Percentiles rank a stretch among this genome's conserved stretches.
phyloP scores from a whole-genome alignment of 371 early-diverging fungal genomes.

The Actinomucor elegans region DNA sequence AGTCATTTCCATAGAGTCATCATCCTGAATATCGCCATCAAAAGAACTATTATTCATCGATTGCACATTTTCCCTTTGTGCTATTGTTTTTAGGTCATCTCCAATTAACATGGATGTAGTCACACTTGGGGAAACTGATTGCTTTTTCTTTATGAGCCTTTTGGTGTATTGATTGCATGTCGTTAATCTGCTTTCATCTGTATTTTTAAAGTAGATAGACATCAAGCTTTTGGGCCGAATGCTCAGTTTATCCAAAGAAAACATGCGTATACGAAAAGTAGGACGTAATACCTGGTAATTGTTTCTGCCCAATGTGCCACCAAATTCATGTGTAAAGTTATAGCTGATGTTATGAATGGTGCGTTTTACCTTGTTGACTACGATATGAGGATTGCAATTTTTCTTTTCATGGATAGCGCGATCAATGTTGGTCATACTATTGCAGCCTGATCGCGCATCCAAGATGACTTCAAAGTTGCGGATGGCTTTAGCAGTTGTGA shows the following conservation, averaged over 20 bases:
- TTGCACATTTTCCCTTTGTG: no score
- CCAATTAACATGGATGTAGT: no score
- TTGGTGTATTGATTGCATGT: no score
- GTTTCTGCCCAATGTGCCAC: neutral
- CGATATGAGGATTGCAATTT: neutral
- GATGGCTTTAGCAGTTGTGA: neutral
- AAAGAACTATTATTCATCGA: no score
- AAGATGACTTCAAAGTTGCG: neutral
- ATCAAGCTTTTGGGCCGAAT: neutral
- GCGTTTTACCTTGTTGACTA: neutral
- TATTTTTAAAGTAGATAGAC: neutral
- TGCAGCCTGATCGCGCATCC: neutral
- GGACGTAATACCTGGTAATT: neutral
- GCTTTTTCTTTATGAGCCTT: no score
- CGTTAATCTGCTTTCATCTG: neutral
- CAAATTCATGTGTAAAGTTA: neutral
- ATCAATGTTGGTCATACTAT: neutral
- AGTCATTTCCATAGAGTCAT: no score
- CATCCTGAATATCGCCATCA: no score
- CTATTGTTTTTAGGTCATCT: no score
- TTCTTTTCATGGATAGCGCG: neutral
- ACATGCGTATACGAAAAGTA: neutral
- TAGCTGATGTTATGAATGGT: neutral
- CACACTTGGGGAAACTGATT: no score
- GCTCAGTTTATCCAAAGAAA: neutral